Conservation (phyloP, 2,329 filamentous ascomycete genomes). For the Claviceps arundinis region DNA sequence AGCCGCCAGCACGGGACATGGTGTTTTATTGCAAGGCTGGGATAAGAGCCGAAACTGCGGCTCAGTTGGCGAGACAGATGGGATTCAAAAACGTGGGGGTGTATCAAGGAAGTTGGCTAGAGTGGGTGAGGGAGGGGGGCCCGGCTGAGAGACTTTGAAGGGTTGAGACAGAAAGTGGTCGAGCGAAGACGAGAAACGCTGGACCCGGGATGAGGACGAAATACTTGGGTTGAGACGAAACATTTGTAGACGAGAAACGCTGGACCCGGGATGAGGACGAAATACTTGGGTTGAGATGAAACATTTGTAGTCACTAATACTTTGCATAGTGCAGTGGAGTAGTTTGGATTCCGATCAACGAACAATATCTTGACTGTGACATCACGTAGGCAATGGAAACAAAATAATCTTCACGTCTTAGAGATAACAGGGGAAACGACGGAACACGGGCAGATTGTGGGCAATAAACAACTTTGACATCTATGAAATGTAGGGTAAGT, state of each 20-base stretch:
- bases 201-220: not conserved
- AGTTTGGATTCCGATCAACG: no score
- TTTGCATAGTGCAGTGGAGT: no score
- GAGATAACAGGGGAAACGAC: no score
- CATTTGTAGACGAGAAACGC: no score
- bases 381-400: no score
- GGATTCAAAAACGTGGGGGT: conserved; percentile 63
- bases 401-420: no score
- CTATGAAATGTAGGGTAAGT: not conserved
- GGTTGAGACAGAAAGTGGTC: not conserved
- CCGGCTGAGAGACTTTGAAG: conserved; percentile 23
- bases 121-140: conserved; percentile 69
- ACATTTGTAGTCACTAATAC: no score
- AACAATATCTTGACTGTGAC: no score
- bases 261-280: not conserved
- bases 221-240: not conserved
- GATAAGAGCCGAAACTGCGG: conserved; percentile 66
- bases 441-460: no score
- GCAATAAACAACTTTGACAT: not conserved
- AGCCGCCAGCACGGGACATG: conserved; percentile 48
- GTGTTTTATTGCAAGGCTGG: conserved; percentile 93
- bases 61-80: conserved; percentile 59
- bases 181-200: no score
- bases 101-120: conserved; percentile 65
- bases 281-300: not conserved